phyloP scores from a whole-genome alignment of 164 flowering plant species.

The Hamamelis virginiana region DNA sequence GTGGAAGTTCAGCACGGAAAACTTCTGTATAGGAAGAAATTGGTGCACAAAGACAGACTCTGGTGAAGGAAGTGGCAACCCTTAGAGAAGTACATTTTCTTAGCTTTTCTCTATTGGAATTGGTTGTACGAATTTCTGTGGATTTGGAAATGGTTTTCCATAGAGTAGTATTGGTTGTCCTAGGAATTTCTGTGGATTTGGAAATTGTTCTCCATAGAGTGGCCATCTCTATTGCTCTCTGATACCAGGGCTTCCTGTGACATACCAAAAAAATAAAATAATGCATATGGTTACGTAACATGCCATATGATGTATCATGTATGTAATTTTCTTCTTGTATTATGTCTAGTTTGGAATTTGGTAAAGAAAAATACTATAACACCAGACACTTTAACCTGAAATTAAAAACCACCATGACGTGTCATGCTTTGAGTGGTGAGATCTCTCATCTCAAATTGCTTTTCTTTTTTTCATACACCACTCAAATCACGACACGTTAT shows the following conservation, averaged over 20 bases:
- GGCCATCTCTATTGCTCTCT: conserved; percentile 78
- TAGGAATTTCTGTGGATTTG: conserved; percentile 34
- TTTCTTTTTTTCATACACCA: no score
- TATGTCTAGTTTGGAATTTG: no score
- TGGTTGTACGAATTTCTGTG: conserved; percentile 17
- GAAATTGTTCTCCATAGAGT: conserved; percentile 45
- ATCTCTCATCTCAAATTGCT: no score
- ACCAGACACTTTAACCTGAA: no score
- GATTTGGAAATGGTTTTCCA: conserved; percentile 60
- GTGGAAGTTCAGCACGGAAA: conserved; percentile 61
- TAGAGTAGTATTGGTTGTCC: conserved; percentile 17
- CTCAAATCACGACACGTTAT: no score
- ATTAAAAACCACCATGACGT: no score
- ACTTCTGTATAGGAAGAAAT: conserved; percentile 85
- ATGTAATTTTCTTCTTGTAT: no score
- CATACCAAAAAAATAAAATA: conserved; percentile 3
- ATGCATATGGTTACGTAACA: not conserved
- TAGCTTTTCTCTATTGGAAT: conserved; percentile 37
- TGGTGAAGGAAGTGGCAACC: conserved; percentile 73
- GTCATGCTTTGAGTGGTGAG: no score
- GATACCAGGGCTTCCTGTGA: conserved; percentile 84
- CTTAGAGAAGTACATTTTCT: conserved; percentile 70
- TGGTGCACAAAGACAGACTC: conserved; percentile 90
- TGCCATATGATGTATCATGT: no score
- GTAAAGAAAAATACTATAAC: no score